Percentiles rank a stretch among this genome's conserved stretches.
Conservation (phyloP, 2,329 filamentous ascomycete genomes). For the Mycosphaerella sp. region DNA sequence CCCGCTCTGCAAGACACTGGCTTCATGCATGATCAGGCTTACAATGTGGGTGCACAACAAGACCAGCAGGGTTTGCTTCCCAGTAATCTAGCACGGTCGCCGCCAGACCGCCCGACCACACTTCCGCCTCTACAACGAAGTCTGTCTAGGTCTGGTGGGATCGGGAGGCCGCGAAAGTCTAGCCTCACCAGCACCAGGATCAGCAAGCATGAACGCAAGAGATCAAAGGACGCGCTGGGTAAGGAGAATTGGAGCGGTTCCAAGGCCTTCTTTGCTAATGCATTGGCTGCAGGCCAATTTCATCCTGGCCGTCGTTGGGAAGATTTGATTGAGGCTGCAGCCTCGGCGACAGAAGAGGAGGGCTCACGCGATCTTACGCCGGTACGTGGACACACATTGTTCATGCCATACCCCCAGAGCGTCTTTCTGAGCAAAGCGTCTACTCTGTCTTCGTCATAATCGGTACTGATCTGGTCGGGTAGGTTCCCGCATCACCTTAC, state of each 20-base stretch:
- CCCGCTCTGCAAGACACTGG: conserved; percentile 53
- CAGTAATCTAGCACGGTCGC: conserved; percentile 74
- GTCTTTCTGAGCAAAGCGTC: conserved; percentile 2
- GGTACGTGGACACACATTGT: conserved; percentile 50
- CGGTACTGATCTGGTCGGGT: conserved; percentile 9
- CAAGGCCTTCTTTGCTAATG: conserved; percentile 78
- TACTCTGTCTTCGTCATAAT: conserved; percentile 1
- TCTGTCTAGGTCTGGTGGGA: conserved; percentile 48
- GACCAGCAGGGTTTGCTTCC: conserved; percentile 64
- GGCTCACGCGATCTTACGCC: conserved; percentile 75
- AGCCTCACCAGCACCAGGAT: conserved; percentile 76
- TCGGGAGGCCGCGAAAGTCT: conserved; percentile 71
- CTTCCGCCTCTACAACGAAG: conserved; percentile 75
- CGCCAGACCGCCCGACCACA: conserved; percentile 79
- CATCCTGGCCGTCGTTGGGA: conserved; percentile 83
- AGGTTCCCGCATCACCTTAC: conserved; percentile 48
- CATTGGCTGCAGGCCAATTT: conserved; percentile 65
- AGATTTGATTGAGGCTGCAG: conserved; percentile 89
- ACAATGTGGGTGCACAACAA: conserved; percentile 51
- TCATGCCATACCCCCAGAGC: conserved; percentile 3
- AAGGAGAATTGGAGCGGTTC: conserved; percentile 68
- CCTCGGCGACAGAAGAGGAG: conserved; percentile 88
- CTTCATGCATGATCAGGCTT: conserved; percentile 39
- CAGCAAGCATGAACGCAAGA: conserved; percentile 72
- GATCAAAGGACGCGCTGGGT: conserved; percentile 62